Base-by-base conservation (phyloP, 1,139 yeast species). In the Geotrichum histeridarum region DNA sequence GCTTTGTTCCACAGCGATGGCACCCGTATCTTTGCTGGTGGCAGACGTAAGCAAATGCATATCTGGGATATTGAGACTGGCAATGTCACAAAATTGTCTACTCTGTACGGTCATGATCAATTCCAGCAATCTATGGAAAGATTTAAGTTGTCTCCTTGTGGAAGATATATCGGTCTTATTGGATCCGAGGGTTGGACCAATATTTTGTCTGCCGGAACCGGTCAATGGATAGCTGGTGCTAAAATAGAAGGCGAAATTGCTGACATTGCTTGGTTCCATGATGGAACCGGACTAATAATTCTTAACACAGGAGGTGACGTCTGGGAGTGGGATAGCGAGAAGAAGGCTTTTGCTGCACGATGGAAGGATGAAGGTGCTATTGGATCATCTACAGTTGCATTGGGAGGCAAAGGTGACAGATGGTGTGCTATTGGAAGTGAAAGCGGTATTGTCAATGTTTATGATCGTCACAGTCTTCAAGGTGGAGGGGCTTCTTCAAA, bases 111-210 rank as follows among this genome's bases (percentile, higher is more conserved):
- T 1, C 95, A 90, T 65, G 96, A 88, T 67, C 76, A 79, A 49
- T 81, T 83, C 49, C 98, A 91, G 72, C 78, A 80, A 62, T 84
- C 94, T n/a, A 88, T 89, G 78, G 99, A 93, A 67, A 78, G 83
- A 64, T 88, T 90, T 70, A 83, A 83, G 66, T 64, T 87, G 15
- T 86, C 93, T 8, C 79, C 83, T 1, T 73, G 76, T 55, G 97
- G 96, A 17, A 77, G 77, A 49, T 86, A 73, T 61, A 75, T 94
- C 45, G 95, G 91, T 1, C 72, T 94, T 54, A 76, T 81, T 44
- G 99, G 99, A 61, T 81, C 83, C 57, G 81, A 84, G 55, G 99
- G 99, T 15, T 93, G 96, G 95, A 78, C 93, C 61, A 91, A 91
- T 67, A 67, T 94, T 8, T 68, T 93, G 38, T 82, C 86, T 50